Evolutionary conservation across 208 protist species (phyloP).

Genomic region (Kentomonas sorsogonicus): DNA sequence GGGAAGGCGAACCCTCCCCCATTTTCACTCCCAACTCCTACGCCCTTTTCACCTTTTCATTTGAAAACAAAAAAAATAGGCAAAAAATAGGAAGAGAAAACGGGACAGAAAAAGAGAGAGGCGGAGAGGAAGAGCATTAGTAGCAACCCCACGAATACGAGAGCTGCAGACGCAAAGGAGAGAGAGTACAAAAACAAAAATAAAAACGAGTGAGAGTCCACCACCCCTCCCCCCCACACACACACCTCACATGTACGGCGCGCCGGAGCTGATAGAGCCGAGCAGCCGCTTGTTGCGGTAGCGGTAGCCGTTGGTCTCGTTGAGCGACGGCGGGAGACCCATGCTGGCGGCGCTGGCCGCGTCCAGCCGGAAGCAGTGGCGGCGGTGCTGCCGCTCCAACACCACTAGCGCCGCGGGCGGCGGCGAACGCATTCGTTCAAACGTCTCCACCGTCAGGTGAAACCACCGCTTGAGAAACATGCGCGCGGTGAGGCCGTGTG

Average conservation of each 20-base stretch:
- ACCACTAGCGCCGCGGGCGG: slow-evolving; percentile 60
- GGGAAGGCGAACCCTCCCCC: neutral
- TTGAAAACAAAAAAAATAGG: slow-evolving; percentile 3
- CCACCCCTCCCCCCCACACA: too few relatives aligned
- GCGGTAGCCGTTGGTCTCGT: slow-evolving; percentile 84
- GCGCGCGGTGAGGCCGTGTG: slow-evolving; percentile 83
- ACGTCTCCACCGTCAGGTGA: slow-evolving; percentile 87
- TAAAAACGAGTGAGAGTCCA: neutral
- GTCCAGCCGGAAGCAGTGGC: slow-evolving; percentile 70
- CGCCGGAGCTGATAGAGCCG: slow-evolving; percentile 84
- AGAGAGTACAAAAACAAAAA: slow-evolving; percentile 3
- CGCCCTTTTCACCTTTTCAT: neutral
- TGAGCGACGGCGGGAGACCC: slow-evolving; percentile 71
- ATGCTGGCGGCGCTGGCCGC: slow-evolving; percentile 59
- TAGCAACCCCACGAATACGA: neutral
- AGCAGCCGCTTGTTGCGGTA: slow-evolving; percentile 87
- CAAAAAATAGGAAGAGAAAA: slow-evolving; percentile 7
- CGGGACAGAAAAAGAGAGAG: neutral
- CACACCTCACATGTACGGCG: slow-evolving; percentile 70
- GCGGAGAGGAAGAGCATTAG: neutral
- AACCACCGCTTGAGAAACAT: slow-evolving; percentile 91
- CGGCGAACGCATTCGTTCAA: slow-evolving; percentile 78
- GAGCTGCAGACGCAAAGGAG: slow-evolving; percentile 5
- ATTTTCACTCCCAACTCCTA: neutral
- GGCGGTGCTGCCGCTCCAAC: slow-evolving; percentile 74